phyloP scores from a whole-genome alignment of 2,329 filamentous ascomycete species.

The Xylaria sp. region DNA sequence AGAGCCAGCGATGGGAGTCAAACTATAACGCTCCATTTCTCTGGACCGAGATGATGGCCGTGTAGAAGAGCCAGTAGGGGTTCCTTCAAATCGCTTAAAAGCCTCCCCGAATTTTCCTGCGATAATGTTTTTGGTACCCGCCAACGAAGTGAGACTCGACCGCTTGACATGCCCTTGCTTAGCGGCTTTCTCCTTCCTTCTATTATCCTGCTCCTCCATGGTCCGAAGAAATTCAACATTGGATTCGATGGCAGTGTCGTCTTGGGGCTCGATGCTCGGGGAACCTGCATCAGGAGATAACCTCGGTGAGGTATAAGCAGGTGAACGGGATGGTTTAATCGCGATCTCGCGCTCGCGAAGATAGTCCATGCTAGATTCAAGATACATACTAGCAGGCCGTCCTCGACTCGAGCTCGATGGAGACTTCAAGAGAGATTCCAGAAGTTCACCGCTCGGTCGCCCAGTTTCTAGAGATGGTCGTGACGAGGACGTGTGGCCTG shows the following conservation, averaged over 20 bases:
- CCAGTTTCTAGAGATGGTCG: constrained; percentile 67
- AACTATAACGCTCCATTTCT: constrained; percentile 43
- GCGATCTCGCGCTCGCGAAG: constrained; percentile 69
- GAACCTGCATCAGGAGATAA: constrained; percentile 38
- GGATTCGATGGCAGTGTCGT: constrained; percentile 65
- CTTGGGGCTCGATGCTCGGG: constrained; percentile 41
- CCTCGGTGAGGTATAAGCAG: constrained; percentile 34
- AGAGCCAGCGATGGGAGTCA: constrained; percentile 70
- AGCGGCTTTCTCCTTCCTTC: constrained; percentile 48
- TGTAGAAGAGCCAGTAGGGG: constrained; percentile 30
- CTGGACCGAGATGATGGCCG: constrained; percentile 47
- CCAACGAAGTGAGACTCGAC: constrained; percentile 65
- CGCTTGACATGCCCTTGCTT: constrained; percentile 59
- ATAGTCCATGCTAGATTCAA: constrained; percentile 78
- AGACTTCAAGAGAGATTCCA: constrained; percentile 57
- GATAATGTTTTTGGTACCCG: constrained; percentile 75
- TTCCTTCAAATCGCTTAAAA: constrained; percentile 81
- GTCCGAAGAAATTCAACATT: constrained; percentile 79
- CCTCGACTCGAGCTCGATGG: constrained; percentile 48
- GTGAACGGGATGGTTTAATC: constrained; percentile 36
- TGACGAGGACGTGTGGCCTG: constrained; percentile 44
- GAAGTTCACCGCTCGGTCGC: constrained; percentile 59
- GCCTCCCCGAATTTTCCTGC: constrained; percentile 87
- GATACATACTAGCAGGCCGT: constrained; percentile 74
- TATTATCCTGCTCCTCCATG: constrained; percentile 60